Percentiles rank a stretch among this genome's conserved stretches.
Conservation (phyloP, 2,329 filamentous ascomycete species). For the Monosporascus sp. region DNA sequence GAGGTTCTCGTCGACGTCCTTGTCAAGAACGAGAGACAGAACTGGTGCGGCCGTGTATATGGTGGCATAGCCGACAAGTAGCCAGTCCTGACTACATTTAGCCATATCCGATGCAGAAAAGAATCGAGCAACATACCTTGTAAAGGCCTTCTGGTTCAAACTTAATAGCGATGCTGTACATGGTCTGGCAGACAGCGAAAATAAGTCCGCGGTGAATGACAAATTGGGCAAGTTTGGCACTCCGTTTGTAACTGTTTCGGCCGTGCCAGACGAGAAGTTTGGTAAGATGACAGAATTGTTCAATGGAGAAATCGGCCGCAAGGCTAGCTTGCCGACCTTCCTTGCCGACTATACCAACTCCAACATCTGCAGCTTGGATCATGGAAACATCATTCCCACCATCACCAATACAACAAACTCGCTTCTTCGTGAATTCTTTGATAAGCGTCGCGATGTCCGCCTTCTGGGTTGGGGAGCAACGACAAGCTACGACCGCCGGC, state of each 20-base stretch:
- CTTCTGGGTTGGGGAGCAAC: slow-evolving; percentile 95
- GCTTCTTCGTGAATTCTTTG: slow-evolving; percentile 85
- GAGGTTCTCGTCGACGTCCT: slow-evolving; percentile 88
- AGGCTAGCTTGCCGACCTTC: slow-evolving; percentile 92
- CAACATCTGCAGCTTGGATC: slow-evolving; percentile 98
- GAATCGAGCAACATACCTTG: slow-evolving; percentile 42
- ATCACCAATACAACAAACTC: slow-evolving; percentile 95
- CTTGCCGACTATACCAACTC: slow-evolving; percentile 96
- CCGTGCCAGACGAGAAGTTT: slow-evolving; percentile 99
- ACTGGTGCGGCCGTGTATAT: slow-evolving; percentile 93
- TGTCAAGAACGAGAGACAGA: slow-evolving; percentile 87
- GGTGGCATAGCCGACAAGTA: slow-evolving; percentile 93
- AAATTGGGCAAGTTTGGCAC: slow-evolving; percentile 92
- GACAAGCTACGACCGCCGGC: slow-evolving; percentile 90
- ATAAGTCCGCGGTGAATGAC: slow-evolving; percentile 97
- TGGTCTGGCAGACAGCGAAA: slow-evolving; percentile 91
- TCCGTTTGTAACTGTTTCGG: slow-evolving; percentile 93
- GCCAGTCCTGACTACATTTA: slow-evolving; percentile 63
- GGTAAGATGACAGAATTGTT: slow-evolving; percentile 89
- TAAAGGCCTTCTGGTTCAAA: slow-evolving; percentile 95
- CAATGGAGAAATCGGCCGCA: slow-evolving; percentile 94
- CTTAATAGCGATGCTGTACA: slow-evolving; percentile 88
- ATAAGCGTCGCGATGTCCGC: slow-evolving; percentile 90
- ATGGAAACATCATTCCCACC: slow-evolving; percentile 98
- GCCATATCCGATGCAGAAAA: slow-evolving; percentile 1